Base-by-base conservation (phyloP, 2,329 filamentous ascomycete species). In the Monosporascus cannonballus region DNA sequence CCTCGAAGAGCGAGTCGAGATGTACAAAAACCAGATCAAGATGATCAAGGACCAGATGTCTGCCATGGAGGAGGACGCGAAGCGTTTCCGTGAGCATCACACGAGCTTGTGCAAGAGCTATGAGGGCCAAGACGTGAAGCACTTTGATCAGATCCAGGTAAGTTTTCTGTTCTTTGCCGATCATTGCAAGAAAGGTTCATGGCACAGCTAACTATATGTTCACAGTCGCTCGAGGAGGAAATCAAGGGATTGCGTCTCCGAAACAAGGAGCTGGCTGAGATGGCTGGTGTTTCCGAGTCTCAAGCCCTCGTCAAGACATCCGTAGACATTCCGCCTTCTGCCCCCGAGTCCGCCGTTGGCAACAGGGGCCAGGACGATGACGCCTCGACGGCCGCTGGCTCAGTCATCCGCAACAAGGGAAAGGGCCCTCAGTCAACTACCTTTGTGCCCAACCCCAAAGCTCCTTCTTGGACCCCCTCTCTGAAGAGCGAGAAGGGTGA, bases 91-190 rank as follows among this genome's bases (percentile, higher is more conserved):
- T n/a, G 50, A 56, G 4, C 56, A 64, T 17, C 60, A 64, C 24
- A 36, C 50, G 8, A 56, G 56, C 39, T 42, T 59, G 2, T 48
- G 54, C 3, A 41, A 54, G 9, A 48, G 59, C 18, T 61, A 56
- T 52, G 54, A 58, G 34, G 36, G 50, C 6, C 57, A 60, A 39
- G 65, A 67, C 44, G 56, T 61, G 37, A 52, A 55, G 15, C 58
- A 63, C 9, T 54, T 47, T 37, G 48, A 56, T n/a, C 51, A 57
- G 11, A 54, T 66, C 24, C 54, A 58, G 36, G 65, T 67, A 61
- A 56, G 63, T 56, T 6, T 42, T 14, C 17, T 37, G 24, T 3
- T 14, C 24, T 1, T 18, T 11, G 17, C 17, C 25, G 27, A 8
- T 15, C 20, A 18, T 46, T 24, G 38, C 18, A 14, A 34, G 11